Evolutionary conservation across 2,329 filamentous ascomycete genomes (phyloP), one percentile per base, ranked within the genome.

Genomic region (Alternaria viburni): DNA sequence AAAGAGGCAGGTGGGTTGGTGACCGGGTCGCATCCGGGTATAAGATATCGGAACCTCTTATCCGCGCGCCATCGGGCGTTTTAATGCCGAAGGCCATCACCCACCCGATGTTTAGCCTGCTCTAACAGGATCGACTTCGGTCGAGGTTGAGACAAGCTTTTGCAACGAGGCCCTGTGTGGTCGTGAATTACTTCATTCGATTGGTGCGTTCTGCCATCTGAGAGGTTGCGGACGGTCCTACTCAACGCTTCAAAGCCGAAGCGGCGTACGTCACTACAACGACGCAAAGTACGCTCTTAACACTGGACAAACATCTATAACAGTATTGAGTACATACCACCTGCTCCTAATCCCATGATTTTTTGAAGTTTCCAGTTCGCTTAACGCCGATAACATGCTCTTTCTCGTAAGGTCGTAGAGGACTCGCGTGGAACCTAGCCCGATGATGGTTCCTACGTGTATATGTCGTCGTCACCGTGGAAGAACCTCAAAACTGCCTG

Each of bases 401-500:
- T 36, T 52, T 41, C 15, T 52, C 49, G 9, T 52, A 41, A 52
- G 9, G 19, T 52, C 49, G 30, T 30, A 5, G 54, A 5, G 9
- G 17, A 25, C 1, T 5, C 30, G 19, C n/a, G 9, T 13, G 6
- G 28, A 52, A 15, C 19, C 49, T 52, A 15, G 13, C 12, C 36
- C 9, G 49, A 11, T 5, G 21, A n/a, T 23, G 19, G 49, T 25
- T 21, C 15, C 19, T 61, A 70, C 25, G 67, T 59, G 30, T 68
- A 54, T 15, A 57, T 57, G 45, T 78, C 75, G 49, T 78, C 75
- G 32, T 78, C 75, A 0, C 75, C 75, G 44, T 78, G 75, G 51
- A 77, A 77, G 49, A 78, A 77, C 32, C 74, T 59, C 45, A 78
- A 36, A 6, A 76, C 74, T 6, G 74, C 75, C 59, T 74, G 70